Base-by-base conservation (phyloP, 306 rosid species). In the Echinosophora koreensis region DNA sequence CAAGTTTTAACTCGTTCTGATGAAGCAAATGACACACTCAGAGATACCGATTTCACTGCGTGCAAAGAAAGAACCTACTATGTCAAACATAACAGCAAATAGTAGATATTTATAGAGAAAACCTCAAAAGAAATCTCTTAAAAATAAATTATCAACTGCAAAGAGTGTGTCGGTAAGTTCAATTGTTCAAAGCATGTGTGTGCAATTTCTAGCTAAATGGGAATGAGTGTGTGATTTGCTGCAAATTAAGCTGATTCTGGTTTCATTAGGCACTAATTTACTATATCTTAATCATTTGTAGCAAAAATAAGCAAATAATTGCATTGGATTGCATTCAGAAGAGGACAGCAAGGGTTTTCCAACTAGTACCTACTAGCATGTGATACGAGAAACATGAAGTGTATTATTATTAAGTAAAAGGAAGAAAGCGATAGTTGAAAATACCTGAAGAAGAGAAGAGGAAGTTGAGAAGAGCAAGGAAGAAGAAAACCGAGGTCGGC, bases 41-140 rank as follows among this genome's bases (percentile, higher is more conserved):
- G 65, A 74, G 86, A 81, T 73, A 85, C 44, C 4, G 96, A 90
- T 81, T 86, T 82, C 65, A 84, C 98, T 94, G 90, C 89, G 90
- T 62, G 47, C 44, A 55, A 46, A 73, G 28, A 55, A 46, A 73
- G 28, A 76, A 74, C 42, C 59, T n/a, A 37, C 11, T 46, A 59
- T 17, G 66, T 69, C 80, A 68, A 14, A 30, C 80, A 73, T 16
- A 65, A 74, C 7, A 52, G 69, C 69, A 42, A n/a, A n/a, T 12
- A 39, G 10, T 15, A 44, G 10, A 44, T 11, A 15, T 35, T 50
- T 5, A 28, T 5, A 66, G 32, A 55, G 35, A 58, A 18, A 9
- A 49, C 38, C 47, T 69, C 15, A 69, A 71, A 55, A 56, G 35
- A 10, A 66, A 79, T 57, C 49, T 18, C 65, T 22, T 22, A 1